A percentile compares a stretch with the other conserved stretches of the same genome.
Evolutionary conservation across 208 protist species (phyloP).

Genomic region (Wallacemonas sp.): DNA sequence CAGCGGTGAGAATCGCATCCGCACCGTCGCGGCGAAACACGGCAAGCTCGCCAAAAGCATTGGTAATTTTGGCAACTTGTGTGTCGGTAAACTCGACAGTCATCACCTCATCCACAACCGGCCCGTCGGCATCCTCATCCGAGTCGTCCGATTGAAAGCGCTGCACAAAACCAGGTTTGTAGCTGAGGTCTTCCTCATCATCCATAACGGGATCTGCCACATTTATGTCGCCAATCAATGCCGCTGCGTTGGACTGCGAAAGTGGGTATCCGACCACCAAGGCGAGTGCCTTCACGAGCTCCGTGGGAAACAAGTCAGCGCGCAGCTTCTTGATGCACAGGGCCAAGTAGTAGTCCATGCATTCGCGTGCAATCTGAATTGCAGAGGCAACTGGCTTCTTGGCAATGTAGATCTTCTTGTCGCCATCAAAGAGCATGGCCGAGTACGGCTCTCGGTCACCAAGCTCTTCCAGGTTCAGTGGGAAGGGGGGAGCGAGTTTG

Average conservation of each 20-base stretch:
- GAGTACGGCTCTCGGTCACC: constrained; percentile 48
- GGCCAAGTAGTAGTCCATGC: constrained; percentile 88
- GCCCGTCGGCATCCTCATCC: constrained; percentile 23
- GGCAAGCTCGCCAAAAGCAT: constrained; percentile 65
- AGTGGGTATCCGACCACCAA: constrained; percentile 68
- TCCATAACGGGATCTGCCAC: constrained; percentile 11
- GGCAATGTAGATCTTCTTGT: constrained; percentile 80
- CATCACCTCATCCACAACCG: constrained; percentile 34
- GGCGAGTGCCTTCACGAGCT: constrained; percentile 48
- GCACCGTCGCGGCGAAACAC: constrained; percentile 46
- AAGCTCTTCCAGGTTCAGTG: constrained; percentile 34
- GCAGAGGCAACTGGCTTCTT: constrained; percentile 41
- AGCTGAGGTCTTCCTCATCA: constrained; percentile 19
- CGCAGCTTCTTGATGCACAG: constrained; percentile 74
- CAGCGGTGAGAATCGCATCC: constrained; percentile 9
- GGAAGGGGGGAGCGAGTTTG: constrained; percentile 49
- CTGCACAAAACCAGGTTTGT: constrained; percentile 35
- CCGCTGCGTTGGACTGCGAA: constrained; percentile 2
- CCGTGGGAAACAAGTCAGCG: constrained; percentile 70
- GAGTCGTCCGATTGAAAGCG: constrained; percentile 24
- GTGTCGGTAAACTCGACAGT: constrained; percentile 49
- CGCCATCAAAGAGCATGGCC: constrained; percentile 80
- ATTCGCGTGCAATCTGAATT: constrained; percentile 63
- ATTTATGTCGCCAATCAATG: neutral
- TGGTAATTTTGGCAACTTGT: constrained; percentile 45